Evolutionary conservation across 179 eudicot species (phyloP).

Genomic region (Beta macrorhiza): DNA sequence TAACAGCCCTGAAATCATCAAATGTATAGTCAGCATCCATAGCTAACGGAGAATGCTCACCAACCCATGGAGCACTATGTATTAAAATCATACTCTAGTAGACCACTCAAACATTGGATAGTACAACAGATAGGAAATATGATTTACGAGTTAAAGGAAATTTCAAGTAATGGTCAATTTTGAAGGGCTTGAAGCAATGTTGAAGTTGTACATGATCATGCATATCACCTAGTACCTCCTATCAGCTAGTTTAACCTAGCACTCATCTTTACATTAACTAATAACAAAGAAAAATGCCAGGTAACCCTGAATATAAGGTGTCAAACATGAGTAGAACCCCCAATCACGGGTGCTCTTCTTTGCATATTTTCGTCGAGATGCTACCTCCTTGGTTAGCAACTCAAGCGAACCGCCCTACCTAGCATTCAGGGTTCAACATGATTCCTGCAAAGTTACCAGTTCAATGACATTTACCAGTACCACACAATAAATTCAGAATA

Average conservation of each 20-base stretch:
- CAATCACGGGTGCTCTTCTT: no score
- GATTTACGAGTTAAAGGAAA: neutral
- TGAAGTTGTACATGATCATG: neutral
- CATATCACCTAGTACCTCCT: neutral
- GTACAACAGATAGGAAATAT: neutral
- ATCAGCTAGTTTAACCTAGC: neutral
- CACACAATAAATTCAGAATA: no score
- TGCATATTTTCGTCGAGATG: no score
- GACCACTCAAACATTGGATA: neutral
- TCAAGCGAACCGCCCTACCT: no score
- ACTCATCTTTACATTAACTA: neutral
- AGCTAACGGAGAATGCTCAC: neutral
- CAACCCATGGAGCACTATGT: neutral
- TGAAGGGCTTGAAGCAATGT: no score
- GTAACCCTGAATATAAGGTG: no score
- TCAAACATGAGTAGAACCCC: no score
- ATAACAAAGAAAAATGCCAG: no score
- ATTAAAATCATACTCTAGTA: neutral
- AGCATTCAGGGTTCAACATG: no score
- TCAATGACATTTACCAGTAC: no score
- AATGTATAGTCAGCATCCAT: neutral
- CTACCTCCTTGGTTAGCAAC: no score
- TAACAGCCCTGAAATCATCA: conserved; percentile 59
- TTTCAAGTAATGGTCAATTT: neutral
- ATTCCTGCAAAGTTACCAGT: no score